phyloP scores from a whole-genome alignment of 108 stramenopile species.

The Epithemia pelagica region DNA sequence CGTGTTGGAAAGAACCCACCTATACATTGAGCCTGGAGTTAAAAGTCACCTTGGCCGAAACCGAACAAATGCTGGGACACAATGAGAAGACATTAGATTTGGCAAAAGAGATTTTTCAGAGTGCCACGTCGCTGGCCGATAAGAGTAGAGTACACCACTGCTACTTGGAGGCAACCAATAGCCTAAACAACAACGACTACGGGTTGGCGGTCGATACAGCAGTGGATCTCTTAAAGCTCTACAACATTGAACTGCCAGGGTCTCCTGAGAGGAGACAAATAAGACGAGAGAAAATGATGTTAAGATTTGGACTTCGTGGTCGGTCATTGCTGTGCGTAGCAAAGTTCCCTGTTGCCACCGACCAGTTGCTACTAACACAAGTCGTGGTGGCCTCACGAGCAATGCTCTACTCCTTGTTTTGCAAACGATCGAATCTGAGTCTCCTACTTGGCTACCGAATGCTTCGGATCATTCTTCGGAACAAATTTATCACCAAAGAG shows the following conservation, averaged over 20 bases:
- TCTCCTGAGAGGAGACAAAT: not conserved
- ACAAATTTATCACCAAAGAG: not conserved
- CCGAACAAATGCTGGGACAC: not conserved
- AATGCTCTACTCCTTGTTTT: not conserved
- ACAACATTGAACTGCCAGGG: not conserved
- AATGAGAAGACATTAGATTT: not conserved
- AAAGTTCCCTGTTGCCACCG: not conserved
- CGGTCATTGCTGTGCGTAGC: not conserved
- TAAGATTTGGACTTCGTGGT: not conserved
- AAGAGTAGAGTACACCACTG: not conserved
- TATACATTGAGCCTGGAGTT: not conserved
- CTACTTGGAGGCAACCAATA: not conserved
- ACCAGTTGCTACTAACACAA: not conserved
- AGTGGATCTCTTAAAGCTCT: not conserved
- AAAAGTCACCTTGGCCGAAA: not conserved
- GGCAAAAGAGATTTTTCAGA: not conserved
- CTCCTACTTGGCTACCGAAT: not conserved
- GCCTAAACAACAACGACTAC: not conserved
- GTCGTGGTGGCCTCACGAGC: not conserved
- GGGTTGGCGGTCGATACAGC: not conserved
- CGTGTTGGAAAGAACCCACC: not conserved
- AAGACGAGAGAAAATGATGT: not conserved
- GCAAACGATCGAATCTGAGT: not conserved
- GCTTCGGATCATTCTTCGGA: not conserved
- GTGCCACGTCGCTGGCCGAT: not conserved